A percentile compares a stretch with the other conserved stretches of the same genome.
Evolutionary conservation across 257 asterid genomes (phyloP).

Genomic region (Henckelia pumila): DNA sequence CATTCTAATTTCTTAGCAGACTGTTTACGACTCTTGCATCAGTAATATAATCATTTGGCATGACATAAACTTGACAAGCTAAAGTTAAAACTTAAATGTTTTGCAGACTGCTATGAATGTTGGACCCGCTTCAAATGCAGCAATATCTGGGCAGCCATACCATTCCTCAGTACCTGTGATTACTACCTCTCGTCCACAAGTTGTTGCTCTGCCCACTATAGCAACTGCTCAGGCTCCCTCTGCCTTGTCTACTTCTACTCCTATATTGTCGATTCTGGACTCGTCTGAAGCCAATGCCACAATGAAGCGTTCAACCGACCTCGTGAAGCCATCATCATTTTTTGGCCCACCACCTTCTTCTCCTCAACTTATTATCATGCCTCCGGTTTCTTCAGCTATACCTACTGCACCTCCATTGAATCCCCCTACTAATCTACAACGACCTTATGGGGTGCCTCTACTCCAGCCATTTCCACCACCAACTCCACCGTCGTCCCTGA

Average conservation of each 20-base stretch:
- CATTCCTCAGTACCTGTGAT: slow-evolving; percentile 37
- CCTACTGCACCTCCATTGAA: slow-evolving; percentile 82
- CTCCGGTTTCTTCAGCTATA: slow-evolving; percentile 63
- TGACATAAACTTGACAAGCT: slow-evolving; percentile 16
- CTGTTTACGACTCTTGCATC: not conserved
- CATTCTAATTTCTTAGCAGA: not conserved
- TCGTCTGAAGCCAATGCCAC: slow-evolving; percentile 27
- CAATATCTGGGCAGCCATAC: slow-evolving; percentile 43
- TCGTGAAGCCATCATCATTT: slow-evolving; percentile 86
- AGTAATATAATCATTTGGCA: not conserved
- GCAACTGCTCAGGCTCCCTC: slow-evolving; percentile 36
- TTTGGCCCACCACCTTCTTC: slow-evolving; percentile 68
- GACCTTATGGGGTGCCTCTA: slow-evolving; percentile 90
- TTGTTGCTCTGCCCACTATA: slow-evolving; percentile 28
- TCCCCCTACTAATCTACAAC: slow-evolving; percentile 55
- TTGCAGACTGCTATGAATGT: slow-evolving; percentile 53
- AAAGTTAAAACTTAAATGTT: slow-evolving; percentile 7
- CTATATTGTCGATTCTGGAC: slow-evolving; percentile 37
- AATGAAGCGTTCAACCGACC: slow-evolving; percentile 51
- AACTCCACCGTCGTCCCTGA: slow-evolving; percentile 89
- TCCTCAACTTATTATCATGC: slow-evolving; percentile 45
- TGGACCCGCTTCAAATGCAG: slow-evolving; percentile 43
- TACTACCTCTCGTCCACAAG: slow-evolving; percentile 33
- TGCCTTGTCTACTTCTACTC: slow-evolving; percentile 32
- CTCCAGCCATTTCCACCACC: slow-evolving; percentile 99